phyloP scores from a whole-genome alignment of 164 flowering plant species.

The Chimonanthus salicifolius region DNA sequence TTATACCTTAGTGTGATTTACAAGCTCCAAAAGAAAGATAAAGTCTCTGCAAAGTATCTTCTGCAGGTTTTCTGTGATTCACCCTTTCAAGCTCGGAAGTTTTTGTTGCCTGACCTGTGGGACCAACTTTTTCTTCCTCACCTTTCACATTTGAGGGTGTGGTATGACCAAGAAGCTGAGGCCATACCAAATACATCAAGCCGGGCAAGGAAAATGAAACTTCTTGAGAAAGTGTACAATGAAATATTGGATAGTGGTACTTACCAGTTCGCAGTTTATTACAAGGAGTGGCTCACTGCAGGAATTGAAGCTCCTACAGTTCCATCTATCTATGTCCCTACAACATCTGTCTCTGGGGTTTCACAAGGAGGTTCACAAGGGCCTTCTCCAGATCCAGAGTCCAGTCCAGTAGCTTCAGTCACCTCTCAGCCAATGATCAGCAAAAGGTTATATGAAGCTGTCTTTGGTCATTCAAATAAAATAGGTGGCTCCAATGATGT shows the following conservation, averaged over 20 bases:
- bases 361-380: slow-evolving; percentile 20
- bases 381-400: slow-evolving; percentile 23
- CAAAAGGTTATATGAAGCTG: slow-evolving; percentile 49
- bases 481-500: slow-evolving; percentile 17
- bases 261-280: slow-evolving; percentile 61
- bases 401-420: slow-evolving; percentile 27
- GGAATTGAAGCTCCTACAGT: slow-evolving; percentile 54
- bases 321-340: slow-evolving; percentile 49
- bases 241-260: slow-evolving; percentile 61
- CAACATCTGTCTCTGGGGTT: slow-evolving; percentile 24
- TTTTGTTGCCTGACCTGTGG: slow-evolving; percentile 62
- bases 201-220: slow-evolving; percentile 38
- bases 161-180: slow-evolving; percentile 60
- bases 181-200: slow-evolving; percentile 33
- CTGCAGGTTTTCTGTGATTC: slow-evolving; percentile 69
- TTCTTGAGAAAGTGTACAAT: slow-evolving; percentile 52
- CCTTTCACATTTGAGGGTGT: slow-evolving; percentile 49
- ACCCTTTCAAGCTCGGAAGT: slow-evolving; percentile 52
- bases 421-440: slow-evolving; percentile 57
- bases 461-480: slow-evolving; percentile 30
- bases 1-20: slow-evolving; percentile 63
- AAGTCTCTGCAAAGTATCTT: slow-evolving; percentile 55
- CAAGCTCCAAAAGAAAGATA: slow-evolving; percentile 58
- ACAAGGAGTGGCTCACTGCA: slow-evolving; percentile 75
- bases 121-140: slow-evolving; percentile 55